Conservation (phyloP, 768 basidiomycete genomes). For the Phlebiopsis gigantea region DNA sequence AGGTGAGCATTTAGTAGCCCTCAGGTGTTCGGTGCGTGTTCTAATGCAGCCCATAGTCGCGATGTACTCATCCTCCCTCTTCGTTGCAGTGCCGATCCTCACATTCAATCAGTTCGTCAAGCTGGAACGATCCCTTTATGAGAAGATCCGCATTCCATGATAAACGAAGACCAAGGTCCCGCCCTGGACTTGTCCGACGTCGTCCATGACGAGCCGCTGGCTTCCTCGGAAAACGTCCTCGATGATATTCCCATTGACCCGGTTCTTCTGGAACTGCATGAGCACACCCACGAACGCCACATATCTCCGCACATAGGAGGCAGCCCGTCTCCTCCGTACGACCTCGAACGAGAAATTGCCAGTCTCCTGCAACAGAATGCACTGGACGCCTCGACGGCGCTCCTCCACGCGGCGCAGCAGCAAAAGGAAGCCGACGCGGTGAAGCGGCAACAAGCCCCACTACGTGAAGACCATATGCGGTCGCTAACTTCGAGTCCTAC, state of each 20-base stretch:
- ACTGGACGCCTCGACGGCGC: slow-evolving; percentile 40
- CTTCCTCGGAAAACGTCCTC: slow-evolving; percentile 43
- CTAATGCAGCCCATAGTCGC: slow-evolving; percentile 2
- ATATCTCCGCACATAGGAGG: slow-evolving; percentile 9
- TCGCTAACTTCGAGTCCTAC: slow-evolving; percentile 20
- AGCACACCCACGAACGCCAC: slow-evolving; percentile 3
- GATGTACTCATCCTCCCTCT: background rate
- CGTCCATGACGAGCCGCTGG: slow-evolving; percentile 73
- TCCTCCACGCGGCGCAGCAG: slow-evolving; percentile 53
- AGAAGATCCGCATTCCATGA: slow-evolving; percentile 27
- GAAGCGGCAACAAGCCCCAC: slow-evolving; percentile 17
- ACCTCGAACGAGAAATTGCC: slow-evolving; percentile 66
- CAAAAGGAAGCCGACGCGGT: slow-evolving; percentile 47
- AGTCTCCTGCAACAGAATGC: slow-evolving; percentile 71
- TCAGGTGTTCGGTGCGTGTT: slow-evolving; percentile 9
- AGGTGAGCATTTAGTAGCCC: slow-evolving; percentile 8
- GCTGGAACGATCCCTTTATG: background rate
- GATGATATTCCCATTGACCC: slow-evolving; percentile 15
- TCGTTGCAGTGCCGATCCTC: background rate
- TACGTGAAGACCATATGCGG: slow-evolving; percentile 13
- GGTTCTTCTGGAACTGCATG: background rate
- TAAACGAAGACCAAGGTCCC: slow-evolving; percentile 50
- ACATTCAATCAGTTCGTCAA: background rate
- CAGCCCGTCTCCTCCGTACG: slow-evolving; percentile 21
- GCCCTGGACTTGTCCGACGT: slow-evolving; percentile 78